phyloP scores from a whole-genome alignment of 2,329 filamentous ascomycete genomes.

The Sodiomyces alkalinus region DNA sequence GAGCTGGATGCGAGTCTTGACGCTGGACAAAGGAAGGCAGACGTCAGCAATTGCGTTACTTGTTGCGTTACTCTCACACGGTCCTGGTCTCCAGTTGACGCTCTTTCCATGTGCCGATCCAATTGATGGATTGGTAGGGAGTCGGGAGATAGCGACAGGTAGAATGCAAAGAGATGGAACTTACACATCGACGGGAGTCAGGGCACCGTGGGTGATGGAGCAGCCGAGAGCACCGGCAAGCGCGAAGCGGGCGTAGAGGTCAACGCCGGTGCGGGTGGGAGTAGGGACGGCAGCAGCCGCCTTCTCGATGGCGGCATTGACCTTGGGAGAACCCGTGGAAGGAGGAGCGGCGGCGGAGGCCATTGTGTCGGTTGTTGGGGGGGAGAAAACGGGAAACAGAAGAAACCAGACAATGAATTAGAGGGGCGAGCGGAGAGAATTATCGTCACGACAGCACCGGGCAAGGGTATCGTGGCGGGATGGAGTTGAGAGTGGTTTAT shows the following conservation, averaged over 20 bases:
- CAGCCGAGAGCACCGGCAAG: constrained; percentile 97
- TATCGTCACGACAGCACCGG: too few species aligned
- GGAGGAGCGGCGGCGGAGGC: constrained; percentile 16
- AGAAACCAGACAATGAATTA: constrained; percentile 10
- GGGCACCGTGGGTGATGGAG: constrained; percentile 88
- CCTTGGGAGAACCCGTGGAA: constrained; percentile 25
- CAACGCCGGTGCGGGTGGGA: constrained; percentile 33
- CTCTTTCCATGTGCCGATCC: too few species aligned
- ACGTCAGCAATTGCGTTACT: too few species aligned
- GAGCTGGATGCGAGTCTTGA: constrained; percentile 93
- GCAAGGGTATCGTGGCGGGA: not conserved
- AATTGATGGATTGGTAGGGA: too few species aligned
- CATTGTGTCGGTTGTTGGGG: constrained; percentile 21
- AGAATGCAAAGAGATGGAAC: too few species aligned
- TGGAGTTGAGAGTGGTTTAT: not conserved
- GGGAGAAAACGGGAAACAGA: too few species aligned
- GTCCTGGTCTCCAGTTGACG: too few species aligned
- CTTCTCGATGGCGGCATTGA: constrained; percentile 27
- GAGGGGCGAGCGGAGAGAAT: constrained; percentile 21
- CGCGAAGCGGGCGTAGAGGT: constrained; percentile 90
- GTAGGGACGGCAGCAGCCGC: constrained; percentile 22
- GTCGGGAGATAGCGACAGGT: too few species aligned
- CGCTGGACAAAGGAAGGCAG: too few species aligned
- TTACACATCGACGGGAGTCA: constrained; percentile 99
- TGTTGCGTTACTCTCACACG: too few species aligned